Base-by-base conservation (phyloP, 2,329 filamentous ascomycete genomes). In the Talaromyces piceae region DNA sequence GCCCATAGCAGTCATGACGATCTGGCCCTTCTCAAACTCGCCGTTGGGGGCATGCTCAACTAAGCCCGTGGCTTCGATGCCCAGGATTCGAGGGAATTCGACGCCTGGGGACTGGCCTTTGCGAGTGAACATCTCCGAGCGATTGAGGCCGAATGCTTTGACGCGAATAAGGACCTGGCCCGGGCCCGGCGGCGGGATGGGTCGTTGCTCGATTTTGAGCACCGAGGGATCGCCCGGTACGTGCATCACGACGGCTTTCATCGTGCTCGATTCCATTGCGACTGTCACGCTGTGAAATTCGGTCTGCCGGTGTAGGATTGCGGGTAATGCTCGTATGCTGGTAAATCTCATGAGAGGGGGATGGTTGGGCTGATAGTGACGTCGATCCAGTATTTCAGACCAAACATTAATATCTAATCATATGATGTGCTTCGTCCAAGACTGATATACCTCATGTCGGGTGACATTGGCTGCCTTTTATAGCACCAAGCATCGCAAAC, bases 1-100 rank as follows among this genome's bases (percentile, higher is more conserved):
- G 5, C 75, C 75, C 73, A 77, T 76, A 13, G 67, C 70, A 2
- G 73, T 77, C 1, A 72, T 72, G 1, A 77, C 73, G 13, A 67
- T 62, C 9, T 66, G 62, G 1, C 73, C 75, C 39, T 63, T 52
- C 12, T 63, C 54, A 51, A 76, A 72, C 25, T 65, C 61, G 3
- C 53, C 52, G n/a, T 58, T 58, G 1, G 68, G 65, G 16, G 66
- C 67, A n/a, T 60, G 56, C 13, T 64, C 71, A 3, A 76, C 67
- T 6, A 63, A 55, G 2, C 75, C 75, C 7, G 67, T 62, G 16
- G 71, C 73, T 62, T 77, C 74, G 56, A 77, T 76, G 33, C 74
- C 73, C 3, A 75, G 60, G 30, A 76, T 65, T 31, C 71, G 69
- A 0, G 74, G 73, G 49, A 75, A 73, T 6, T 57, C 43, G 41